Evolutionary conservation across 352 stramenopile species (phyloP), one percentile per base, ranked within the genome.

Genomic region (Phytopythium mirpurense): DNA sequence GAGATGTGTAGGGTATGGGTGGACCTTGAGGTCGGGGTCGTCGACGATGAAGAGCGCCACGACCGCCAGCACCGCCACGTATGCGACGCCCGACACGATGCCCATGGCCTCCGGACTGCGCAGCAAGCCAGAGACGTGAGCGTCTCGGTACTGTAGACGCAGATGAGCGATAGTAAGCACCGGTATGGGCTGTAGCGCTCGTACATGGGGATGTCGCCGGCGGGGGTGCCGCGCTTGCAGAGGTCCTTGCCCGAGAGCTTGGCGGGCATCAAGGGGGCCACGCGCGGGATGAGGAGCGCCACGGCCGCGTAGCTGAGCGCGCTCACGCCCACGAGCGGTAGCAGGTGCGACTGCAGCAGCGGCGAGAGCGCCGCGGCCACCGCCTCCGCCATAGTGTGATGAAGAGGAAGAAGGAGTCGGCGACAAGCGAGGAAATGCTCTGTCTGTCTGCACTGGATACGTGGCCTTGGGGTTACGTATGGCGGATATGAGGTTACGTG

Each of bases 181-280:
- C 11, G 40, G 0, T 18, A n/a, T 18, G 40, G 12, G n/a, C 3
- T 12, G 10, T 44, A 5, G 31, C 19, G 8, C 31, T 51, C 72
- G 56, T 56, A 95, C 83, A 96, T 96, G 40, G 83, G 75, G 63
- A 93, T 91, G 57, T 96, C 86, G 49, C 84, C 86, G 1, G 74
- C 78, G 7, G 79, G 74, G 2, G 84, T 97, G 42, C 89, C 89
- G 53, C 89, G 88, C 62, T 97, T 97, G 72, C 90, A 96, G 31
- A 97, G 75, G 74, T 97, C 89, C 65, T 96, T 97, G 51, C 90
- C 90, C 47, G 81, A 88, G 24, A 97, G 74, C 53, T 93, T 95
- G 24, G 73, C 70, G 0, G 90, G 79, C 63, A 96, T 83, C 27
- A 65, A 67, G 11, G 66, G 77, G 12, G 71, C 68, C 19, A 87